Base-by-base conservation (phyloP, 1,284 basidiomycete genomes). In the Apiotrichum mycotoxinovorans region DNA sequence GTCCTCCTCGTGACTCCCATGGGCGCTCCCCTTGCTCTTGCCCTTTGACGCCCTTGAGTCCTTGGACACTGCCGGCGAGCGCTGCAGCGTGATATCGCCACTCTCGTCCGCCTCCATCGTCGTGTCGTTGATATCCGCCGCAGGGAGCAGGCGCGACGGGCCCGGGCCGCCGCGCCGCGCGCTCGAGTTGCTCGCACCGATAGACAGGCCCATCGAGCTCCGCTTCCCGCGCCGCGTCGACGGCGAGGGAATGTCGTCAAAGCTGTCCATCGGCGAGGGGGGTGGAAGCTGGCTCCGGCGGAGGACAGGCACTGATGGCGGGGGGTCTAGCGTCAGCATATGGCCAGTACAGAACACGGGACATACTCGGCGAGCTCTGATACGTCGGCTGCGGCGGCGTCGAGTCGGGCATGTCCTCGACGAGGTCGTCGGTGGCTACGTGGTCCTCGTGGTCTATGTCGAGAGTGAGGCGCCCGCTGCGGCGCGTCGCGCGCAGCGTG, bases 351-450 rank as follows among this genome's bases (percentile, higher is more conserved):
- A 33, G 25, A 35, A 35, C n/a, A 35, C 17, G 22, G 43, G 8
- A 64, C 63, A 7, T 20, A 66, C 64, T 63, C 42, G 60, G 40
- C 4, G 54, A 59, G 37, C 42, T 50, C 23, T 12, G 57, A 57
- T 48, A 57, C 51, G 51, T 33, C 2, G 51, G 45, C 25, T 33
- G 40, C 25, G 56, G 56, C 25, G 60, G 57, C 8, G 54, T 55
- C 3, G 44, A 50, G 38, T 66, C 65, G 49, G 65, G 67, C 23
- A 68, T 68, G 51, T 69, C 67, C 17, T 45, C 59, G 25, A 67
- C 42, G 77, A 70, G 81, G 80, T 84, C 80, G 18, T 48, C 81
- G 54, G 82, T 80, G 27, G 83, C 85, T 27, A 88, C 63, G n/a
- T n/a, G n/a, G 33, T 85, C 84, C 85, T 74, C 65, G 66, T 73